phyloP scores from a whole-genome alignment of 164 flowering plant genomes.

The Vitis riparia region DNA sequence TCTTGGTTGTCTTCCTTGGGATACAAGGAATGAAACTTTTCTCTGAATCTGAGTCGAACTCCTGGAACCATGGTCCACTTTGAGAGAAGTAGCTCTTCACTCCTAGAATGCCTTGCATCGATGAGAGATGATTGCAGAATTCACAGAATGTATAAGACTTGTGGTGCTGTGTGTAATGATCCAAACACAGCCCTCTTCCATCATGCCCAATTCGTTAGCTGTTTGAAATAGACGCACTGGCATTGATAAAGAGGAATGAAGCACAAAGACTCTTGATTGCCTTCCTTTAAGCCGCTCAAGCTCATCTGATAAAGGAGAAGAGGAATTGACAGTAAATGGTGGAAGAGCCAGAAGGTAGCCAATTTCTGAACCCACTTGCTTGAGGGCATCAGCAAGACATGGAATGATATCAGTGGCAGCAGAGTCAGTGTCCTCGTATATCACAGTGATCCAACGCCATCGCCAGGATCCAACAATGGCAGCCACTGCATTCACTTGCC shows the following conservation, averaged over 20 bases:
- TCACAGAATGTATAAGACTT: conserved; percentile 11
- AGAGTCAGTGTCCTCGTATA: conserved; percentile 21
- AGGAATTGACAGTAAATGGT: neutral
- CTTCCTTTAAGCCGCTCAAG: conserved; percentile 14
- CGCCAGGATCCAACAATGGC: conserved; percentile 21
- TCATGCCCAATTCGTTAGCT: conserved; percentile 28
- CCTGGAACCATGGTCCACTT: neutral
- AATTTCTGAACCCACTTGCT: conserved; percentile 15
- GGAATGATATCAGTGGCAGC: conserved; percentile 4
- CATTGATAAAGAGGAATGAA: conserved; percentile 17
- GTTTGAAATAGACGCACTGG: conserved; percentile 12
- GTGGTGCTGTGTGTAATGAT: conserved; percentile 16
- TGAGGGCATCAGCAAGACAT: conserved; percentile 11
- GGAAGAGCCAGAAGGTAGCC: conserved; percentile 16
- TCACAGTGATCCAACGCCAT: conserved; percentile 23
- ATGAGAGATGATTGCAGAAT: conserved; percentile 10
- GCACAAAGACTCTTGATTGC: conserved; percentile 25
- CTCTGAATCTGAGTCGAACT: conserved; percentile 17
- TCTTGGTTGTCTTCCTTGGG: conserved; percentile 13
- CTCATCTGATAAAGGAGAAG: conserved; percentile 8
- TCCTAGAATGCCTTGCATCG: conserved; percentile 25
- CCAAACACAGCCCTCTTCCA: conserved; percentile 33
- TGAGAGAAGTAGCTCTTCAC: conserved; percentile 10
- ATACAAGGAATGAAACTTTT: conserved; percentile 5
- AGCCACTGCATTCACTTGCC: conserved; percentile 25